Evolutionary conservation across 164 flowering plant genomes (phyloP).

Genomic region (Vitis riparia): DNA sequence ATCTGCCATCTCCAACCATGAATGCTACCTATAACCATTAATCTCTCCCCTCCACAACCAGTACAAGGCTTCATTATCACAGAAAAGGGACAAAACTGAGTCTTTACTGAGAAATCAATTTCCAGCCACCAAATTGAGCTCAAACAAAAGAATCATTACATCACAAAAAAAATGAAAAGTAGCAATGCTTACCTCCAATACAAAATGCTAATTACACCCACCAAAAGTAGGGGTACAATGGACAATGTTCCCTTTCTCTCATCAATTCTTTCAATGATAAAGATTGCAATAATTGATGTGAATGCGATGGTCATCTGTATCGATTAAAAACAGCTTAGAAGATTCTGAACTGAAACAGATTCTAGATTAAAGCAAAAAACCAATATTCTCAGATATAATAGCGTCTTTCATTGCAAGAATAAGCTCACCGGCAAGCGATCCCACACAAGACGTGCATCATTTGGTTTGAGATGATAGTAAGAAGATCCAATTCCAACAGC

Average conservation of each 20-base stretch:
- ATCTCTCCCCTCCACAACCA: too few relatives aligned
- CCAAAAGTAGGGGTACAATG: conserved; percentile 73
- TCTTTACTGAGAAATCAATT: too few relatives aligned
- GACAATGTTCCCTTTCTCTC: conserved; percentile 71
- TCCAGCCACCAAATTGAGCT: too few relatives aligned
- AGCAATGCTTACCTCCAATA: conserved; percentile 73
- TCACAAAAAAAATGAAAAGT: too few relatives aligned
- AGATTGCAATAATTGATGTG: conserved; percentile 86
- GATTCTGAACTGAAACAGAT: too few relatives aligned
- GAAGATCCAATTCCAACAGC: conserved; percentile 91
- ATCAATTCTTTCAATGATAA: conserved; percentile 88
- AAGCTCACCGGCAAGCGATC: conserved; percentile 88
- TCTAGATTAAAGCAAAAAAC: neutral
- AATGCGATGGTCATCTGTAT: conserved; percentile 91
- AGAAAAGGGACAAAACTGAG: too few relatives aligned
- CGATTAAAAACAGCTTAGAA: too few relatives aligned
- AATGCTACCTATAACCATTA: too few relatives aligned
- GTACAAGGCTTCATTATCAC: too few relatives aligned
- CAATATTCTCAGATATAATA: neutral
- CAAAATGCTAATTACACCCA: conserved; percentile 78
- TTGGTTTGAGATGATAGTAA: conserved; percentile 89
- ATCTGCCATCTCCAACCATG: too few relatives aligned
- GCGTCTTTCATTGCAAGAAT: neutral
- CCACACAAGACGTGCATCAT: conserved; percentile 94
- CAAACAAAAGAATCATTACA: too few relatives aligned